Percentiles rank a stretch among this genome's conserved stretches.
Conservation (phyloP, 768 basidiomycete genomes). For the Pulveroboletus sp. region DNA sequence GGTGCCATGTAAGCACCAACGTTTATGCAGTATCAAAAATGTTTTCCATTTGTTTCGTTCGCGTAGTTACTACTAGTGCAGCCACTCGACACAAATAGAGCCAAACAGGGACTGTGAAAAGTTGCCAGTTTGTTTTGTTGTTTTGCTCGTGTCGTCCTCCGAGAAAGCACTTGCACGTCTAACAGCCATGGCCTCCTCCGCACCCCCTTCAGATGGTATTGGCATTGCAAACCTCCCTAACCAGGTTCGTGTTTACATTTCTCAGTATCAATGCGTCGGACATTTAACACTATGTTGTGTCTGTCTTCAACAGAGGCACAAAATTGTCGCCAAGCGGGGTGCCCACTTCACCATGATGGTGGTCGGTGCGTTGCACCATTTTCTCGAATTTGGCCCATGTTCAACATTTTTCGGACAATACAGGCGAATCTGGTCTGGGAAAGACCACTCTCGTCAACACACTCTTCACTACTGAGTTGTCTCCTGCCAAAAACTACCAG, state of each 20-base stretch:
- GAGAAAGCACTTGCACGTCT: constrained; percentile 12
- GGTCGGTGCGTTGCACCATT: constrained; percentile 58
- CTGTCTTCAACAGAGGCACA: constrained; percentile 72
- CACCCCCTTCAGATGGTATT: constrained; percentile 65
- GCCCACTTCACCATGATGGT: constrained; percentile 99
- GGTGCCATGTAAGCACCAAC: too few species aligned
- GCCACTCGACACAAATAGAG: constrained; percentile 26
- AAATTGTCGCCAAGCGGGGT: constrained; percentile 97
- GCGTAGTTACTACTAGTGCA: not conserved
- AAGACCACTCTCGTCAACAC: constrained; percentile 99
- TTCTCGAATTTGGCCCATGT: not conserved
- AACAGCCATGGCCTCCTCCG: constrained; percentile 26
- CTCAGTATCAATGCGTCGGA: not conserved
- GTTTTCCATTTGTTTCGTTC: too few species aligned
- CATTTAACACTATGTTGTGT: not conserved
- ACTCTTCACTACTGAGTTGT: constrained; percentile 96
- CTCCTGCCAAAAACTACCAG: constrained; percentile 85
- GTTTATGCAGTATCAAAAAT: too few species aligned
- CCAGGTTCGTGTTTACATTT: constrained; percentile 61
- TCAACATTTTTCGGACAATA: not conserved
- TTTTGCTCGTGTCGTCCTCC: constrained; percentile 17
- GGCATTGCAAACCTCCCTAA: constrained; percentile 97
- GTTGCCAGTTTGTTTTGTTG: constrained; percentile 14
- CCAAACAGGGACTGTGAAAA: constrained; percentile 28
- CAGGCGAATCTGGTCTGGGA: constrained; percentile 95